Evolutionary conservation across 768 basidiomycete genomes (phyloP).

Genomic region (Leccinellum albellum): DNA sequence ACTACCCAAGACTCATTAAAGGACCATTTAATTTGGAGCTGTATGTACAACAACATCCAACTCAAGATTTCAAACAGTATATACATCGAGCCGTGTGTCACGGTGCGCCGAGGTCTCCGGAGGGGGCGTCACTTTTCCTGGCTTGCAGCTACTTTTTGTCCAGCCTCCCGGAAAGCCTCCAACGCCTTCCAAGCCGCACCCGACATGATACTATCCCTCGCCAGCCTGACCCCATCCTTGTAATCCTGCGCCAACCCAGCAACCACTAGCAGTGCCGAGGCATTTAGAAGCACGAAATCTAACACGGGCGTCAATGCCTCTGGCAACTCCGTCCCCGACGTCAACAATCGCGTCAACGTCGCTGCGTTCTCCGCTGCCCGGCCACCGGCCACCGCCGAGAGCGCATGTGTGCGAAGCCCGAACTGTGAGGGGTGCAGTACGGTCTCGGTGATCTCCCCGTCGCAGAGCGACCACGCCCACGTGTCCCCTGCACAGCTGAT

Average conservation of each 20-base stretch:
- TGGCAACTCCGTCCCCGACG: slow-evolving; percentile 53
- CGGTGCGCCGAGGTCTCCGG: too few species aligned
- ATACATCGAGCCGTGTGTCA: too few species aligned
- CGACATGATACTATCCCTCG: slow-evolving; percentile 55
- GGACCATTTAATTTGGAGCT: too few species aligned
- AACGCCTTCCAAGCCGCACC: slow-evolving; percentile 60
- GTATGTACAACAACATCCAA: too few species aligned
- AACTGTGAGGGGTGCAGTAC: slow-evolving; percentile 71
- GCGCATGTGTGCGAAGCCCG: slow-evolving; percentile 68
- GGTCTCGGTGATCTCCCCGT: slow-evolving; percentile 60
- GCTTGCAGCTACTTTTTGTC: slow-evolving; percentile 10
- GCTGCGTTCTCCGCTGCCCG: slow-evolving; percentile 78
- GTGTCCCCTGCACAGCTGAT: slow-evolving; percentile 93
- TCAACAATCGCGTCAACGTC: slow-evolving; percentile 64
- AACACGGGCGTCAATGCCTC: slow-evolving; percentile 57
- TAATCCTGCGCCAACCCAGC: slow-evolving; percentile 71
- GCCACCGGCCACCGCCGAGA: slow-evolving; percentile 67
- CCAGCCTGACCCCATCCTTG: slow-evolving; percentile 67
- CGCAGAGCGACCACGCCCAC: slow-evolving; percentile 73
- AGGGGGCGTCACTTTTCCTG: too few species aligned
- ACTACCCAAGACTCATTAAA: too few species aligned
- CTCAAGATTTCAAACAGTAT: too few species aligned
- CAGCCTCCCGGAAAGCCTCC: slow-evolving; percentile 46
- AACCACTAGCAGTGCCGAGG: slow-evolving; percentile 83
- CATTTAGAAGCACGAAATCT: slow-evolving; percentile 89